Evolutionary conservation across 2,329 filamentous ascomycete genomes (phyloP), one percentile per base, ranked within the genome.

Genomic region (Aspergillus phoenicis): DNA sequence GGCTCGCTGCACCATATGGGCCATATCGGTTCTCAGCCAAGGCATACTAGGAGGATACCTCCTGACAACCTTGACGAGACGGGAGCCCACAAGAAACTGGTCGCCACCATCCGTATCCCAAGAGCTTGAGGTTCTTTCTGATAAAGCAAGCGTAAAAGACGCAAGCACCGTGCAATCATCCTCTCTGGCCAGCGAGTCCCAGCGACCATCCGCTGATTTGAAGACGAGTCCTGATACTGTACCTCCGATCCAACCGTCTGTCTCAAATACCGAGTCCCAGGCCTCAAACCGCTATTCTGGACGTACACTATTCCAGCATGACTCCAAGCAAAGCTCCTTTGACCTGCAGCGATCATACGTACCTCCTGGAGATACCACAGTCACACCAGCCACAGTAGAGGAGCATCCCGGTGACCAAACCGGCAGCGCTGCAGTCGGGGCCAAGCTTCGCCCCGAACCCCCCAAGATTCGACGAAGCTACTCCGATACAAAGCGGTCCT

Each of bases 1-100:
- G 33, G 71, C 71, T 20, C 76, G 80, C 45, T 76, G 77, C 57
- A 69, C 74, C 8, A 62, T 75, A 39, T 77, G 74, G 73, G 67
- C 68, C 3, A 54, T 74, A 3, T 75, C 75, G 2, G 63, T 76
- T 8, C 68, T 77, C 10, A 53, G 60, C 3, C 70, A 78, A 55
- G 70, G 71, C 13, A 51, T 73, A 4, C 70, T 74, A 49, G 73
- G 67, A 52, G 73, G 73, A 10, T 69, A 65, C 47, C 56, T 75
- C n/a, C 57, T 73, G 41, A 61, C 64, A 5, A 62, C 62, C 24
- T 38, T 67, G 59, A 58, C 52, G 22, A 61, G 48, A 49, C 57
- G 58, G n/a, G 45, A 58, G 20, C 39, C 36, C 39, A 54, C 39
- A 62, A 62, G 48, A 22, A 61, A 61, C 51, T 73, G 70, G 70